Evolutionary conservation across 1,139 yeast species (phyloP), one percentile per base, ranked within the genome.

Genomic region (Kluyveromyces sp.): DNA sequence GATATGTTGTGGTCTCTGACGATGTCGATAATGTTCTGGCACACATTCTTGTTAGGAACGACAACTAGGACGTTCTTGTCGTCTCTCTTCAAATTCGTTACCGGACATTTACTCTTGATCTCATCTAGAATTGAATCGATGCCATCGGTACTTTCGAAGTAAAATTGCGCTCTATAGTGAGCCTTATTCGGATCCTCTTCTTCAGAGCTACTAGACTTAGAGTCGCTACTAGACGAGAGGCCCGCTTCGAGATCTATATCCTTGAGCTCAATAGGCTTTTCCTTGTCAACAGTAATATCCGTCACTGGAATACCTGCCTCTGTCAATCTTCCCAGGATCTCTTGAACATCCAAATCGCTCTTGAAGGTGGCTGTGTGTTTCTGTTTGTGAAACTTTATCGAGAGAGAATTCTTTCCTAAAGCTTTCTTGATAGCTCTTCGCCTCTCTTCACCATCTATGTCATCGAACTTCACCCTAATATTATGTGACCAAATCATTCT

Each of bases 1-100:
- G 73, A 74, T 53, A 74, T 81, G 0, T 89, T 88, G 2, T 69
- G 56, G 13, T 77, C 82, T 15, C 71, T 67, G 2, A 83, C 66
- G 2, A 66, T 58, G 8, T 65, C 65, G 26, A 73, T 67, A 17
- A 83, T 69, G 28, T 58, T 58, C 46, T 77, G 74, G n/a, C 80
- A 73, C 3, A 70, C 46, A 40, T 73, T 78, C 49, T 78, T 77
- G 51, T 77, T 72, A 1, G 78, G 74, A 1, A 75, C 55, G 17
- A 75, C 63, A 0, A 67, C 75, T 15, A 71, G 69, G 1, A 75
- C 75, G 71, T 60, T 33, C 11, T 33, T 33, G 26, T 33, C 36
- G 48, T 71, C 70, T 41, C 68, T 68, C 12, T 71, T 54, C 13
- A 71, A 53, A 48, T 73, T 73, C 15, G 77, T 75, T 2, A 33